These are phyloP conservation scores for Kalanchoe fedtschenkoi DNA, from an alignment of 164 flowering plant genomes.

Conservation along the genomic window DNA sequence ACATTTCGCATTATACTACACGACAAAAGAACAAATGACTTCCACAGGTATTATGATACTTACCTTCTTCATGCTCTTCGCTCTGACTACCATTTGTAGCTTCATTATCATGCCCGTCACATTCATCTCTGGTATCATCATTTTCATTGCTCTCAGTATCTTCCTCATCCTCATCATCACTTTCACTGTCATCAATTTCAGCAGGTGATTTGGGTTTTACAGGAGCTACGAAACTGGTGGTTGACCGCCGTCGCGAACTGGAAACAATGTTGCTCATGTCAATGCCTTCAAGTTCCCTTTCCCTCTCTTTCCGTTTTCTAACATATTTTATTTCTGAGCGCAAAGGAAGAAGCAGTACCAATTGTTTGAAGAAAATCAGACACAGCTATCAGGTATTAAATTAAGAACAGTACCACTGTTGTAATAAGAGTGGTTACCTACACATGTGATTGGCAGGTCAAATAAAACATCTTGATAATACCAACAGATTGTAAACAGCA, in stretches of 20 bases:
- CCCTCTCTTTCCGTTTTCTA: conserved; percentile 66
- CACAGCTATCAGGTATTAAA: neutral
- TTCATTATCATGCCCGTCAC: conserved; percentile 10
- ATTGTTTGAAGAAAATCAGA: neutral
- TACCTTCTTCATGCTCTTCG: conserved; percentile 38
- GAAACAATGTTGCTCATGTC: conserved; percentile 78
- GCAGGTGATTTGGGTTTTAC: conserved; percentile 44
- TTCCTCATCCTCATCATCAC: conserved; percentile 18
- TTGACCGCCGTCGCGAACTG: conserved; percentile 68
- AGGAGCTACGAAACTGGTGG: conserved; percentile 45
- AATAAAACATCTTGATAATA: neutral
- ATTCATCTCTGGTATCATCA: conserved; percentile 16
- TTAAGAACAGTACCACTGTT: neutral
- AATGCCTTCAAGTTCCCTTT: conserved; percentile 94
- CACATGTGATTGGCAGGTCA: neutral
- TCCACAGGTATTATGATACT: neutral
- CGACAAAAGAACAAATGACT: no score
- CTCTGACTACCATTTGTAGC: conserved; percentile 23
- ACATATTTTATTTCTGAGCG: conserved; percentile 68
- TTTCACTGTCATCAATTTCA: conserved; percentile 36
- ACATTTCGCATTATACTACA: no score
- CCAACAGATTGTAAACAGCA: neutral
- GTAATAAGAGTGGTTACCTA: neutral
- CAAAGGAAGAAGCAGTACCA: neutral
- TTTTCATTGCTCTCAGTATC: conserved; percentile 14